phyloP scores from a whole-genome alignment of 768 basidiomycete species.

The Pleurotus sapidus region DNA sequence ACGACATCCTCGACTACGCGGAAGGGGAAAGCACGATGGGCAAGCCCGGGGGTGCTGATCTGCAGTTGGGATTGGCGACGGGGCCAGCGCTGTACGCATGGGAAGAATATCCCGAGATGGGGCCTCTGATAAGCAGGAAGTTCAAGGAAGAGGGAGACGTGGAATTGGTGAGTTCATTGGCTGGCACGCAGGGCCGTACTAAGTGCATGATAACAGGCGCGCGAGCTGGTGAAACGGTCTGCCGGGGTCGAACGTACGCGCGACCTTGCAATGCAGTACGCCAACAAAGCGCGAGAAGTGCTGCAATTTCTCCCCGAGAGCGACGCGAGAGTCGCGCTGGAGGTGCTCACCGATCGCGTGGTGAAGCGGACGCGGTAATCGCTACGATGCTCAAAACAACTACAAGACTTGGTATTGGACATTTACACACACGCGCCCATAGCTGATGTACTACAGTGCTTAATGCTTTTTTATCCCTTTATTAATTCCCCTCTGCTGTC shows the following conservation, averaged over 20 bases:
- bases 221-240: constrained; percentile 62
- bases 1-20: constrained; percentile 94
- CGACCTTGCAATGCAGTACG: constrained; percentile 72
- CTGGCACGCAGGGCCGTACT: not conserved
- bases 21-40: constrained; percentile 73
- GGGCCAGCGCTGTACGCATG: constrained; percentile 94
- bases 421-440: not conserved
- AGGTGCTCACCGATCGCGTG: constrained; percentile 66
- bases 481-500: not conserved
- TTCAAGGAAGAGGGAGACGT: constrained; percentile 79
- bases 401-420: not conserved
- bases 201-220: constrained; percentile 42
- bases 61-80: constrained; percentile 83
- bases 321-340: constrained; percentile 75
- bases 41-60: constrained; percentile 88
- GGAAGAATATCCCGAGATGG: constrained; percentile 90
- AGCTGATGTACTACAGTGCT: not conserved
- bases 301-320: constrained; percentile 75
- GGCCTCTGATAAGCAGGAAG: constrained; percentile 74
- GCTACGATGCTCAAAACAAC: not conserved
- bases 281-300: constrained; percentile 70
- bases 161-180: constrained; percentile 52
- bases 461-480: not conserved
- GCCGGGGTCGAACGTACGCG: constrained; percentile 79
- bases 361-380: constrained; percentile 52